Conservation (phyloP, 2,329 filamentous ascomycete species). For the Aspergillus melleus region DNA sequence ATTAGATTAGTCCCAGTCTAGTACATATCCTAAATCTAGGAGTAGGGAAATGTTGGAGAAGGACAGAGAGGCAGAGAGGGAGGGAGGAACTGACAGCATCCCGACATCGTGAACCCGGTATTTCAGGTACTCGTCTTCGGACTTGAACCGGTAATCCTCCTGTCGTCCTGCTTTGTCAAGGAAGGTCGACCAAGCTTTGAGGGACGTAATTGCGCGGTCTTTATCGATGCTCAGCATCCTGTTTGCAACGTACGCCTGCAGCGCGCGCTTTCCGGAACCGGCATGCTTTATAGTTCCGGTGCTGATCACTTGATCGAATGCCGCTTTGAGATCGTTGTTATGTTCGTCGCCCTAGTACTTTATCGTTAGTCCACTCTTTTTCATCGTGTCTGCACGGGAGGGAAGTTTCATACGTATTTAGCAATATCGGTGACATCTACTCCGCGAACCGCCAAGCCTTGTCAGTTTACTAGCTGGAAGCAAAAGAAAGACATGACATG, state of each 20-base stretch:
- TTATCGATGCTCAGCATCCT: constrained; percentile 32
- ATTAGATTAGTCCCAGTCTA: too few species aligned
- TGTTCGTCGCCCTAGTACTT: background rate
- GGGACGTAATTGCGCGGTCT: constrained; percentile 22
- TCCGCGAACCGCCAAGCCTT: too few species aligned
- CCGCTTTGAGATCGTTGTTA: background rate
- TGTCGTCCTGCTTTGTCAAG: constrained; percentile 5
- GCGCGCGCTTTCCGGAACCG: constrained; percentile 19
- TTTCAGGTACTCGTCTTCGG: constrained; percentile 29
- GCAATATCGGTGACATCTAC: background rate
- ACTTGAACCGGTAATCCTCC: constrained; percentile 16
- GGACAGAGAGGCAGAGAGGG: too few species aligned
- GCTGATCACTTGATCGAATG: background rate
- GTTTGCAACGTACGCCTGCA: constrained; percentile 18
- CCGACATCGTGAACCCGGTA: constrained; percentile 29
- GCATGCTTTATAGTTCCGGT: background rate
- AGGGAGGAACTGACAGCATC: constrained; percentile 19
- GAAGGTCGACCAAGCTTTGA: constrained; percentile 26
- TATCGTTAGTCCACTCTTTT: background rate
- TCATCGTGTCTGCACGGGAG: background rate
- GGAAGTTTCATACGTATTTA: background rate
- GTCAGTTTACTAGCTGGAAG: too few species aligned
- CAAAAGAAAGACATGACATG: too few species aligned
- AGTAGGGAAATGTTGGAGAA: too few species aligned
- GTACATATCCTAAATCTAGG: too few species aligned